Evolutionary conservation across 768 basidiomycete genomes (phyloP).

Genomic region (Amanita polypyramis): DNA sequence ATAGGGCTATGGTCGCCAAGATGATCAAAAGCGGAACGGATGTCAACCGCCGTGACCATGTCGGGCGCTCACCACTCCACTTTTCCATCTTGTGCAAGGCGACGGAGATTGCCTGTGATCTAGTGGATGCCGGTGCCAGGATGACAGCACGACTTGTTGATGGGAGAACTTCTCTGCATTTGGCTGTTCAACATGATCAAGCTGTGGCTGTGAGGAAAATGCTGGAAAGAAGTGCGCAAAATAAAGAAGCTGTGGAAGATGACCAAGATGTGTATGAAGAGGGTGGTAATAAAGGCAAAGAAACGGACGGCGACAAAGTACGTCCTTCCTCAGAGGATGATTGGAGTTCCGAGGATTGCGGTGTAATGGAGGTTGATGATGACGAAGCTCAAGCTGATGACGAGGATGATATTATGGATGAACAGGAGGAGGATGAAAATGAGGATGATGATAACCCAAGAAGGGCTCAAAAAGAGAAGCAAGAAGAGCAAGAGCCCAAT

Average conservation of each 20-base stretch:
- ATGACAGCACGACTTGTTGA: constrained; percentile 48
- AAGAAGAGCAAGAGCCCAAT: constrained; percentile 13
- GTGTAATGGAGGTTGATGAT: constrained; percentile 22
- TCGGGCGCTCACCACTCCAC: constrained; percentile 52
- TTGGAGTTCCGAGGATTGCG: constrained; percentile 36
- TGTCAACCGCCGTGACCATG: constrained; percentile 46
- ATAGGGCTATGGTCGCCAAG: constrained; percentile 27
- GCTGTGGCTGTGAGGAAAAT: constrained; percentile 35
- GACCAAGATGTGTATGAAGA: constrained; percentile 10
- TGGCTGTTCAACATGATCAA: constrained; percentile 41
- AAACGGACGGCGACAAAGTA: constrained; percentile 16
- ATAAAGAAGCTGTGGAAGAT: constrained; percentile 20
- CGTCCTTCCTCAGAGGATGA: constrained; percentile 36
- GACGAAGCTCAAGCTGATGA: constrained; percentile 20
- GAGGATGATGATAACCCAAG: constrained; percentile 15
- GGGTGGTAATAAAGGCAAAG: constrained; percentile 8
- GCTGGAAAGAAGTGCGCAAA: constrained; percentile 35
- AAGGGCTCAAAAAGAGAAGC: constrained; percentile 10
- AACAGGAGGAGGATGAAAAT: constrained; percentile 16
- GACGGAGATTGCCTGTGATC: constrained; percentile 33
- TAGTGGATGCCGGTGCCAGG: constrained; percentile 45
- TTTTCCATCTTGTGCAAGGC: constrained; percentile 40
- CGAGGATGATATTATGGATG: constrained; percentile 15
- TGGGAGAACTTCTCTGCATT: constrained; percentile 43
- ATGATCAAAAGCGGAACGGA: constrained; percentile 33